Base-by-base conservation (phyloP, 331 rosid species). In the Dryas integrifolia region DNA sequence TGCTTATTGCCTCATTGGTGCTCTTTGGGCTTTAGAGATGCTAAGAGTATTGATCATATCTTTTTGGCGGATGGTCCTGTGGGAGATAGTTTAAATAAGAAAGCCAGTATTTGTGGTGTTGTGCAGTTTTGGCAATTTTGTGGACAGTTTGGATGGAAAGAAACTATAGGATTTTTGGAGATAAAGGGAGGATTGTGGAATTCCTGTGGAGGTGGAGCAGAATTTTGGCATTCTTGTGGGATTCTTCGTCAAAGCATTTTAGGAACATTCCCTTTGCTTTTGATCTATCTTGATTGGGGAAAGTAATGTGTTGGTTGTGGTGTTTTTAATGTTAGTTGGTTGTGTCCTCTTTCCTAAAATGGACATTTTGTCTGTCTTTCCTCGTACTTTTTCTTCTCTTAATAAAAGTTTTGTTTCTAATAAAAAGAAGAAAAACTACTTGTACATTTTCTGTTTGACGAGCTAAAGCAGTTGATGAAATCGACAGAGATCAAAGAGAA, bases 131-230 rank as follows among this genome's bases (percentile, higher is more conserved):
- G 65, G 65, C 8, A 58, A 58, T 30, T 14, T 58, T 35, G 65
- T 35, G 16, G 10, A 58, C 65, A 11, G 45, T 3, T 59, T 59
- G 65, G 65, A 38, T 59, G 65, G n/a, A 59, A 59, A 38, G 65
- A 59, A 59, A 35, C 65, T 5, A 6, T 38, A 59, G 65, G 9
- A 7, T 35, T 15, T 26, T 57, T 55, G 9, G 4, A 52, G n/a
- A 52, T 52, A 6, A 52, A 21, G 6, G 26, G 6, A 21, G n/a
- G 58, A 21, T 52, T n/a, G 3, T n/a, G 7, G 18, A n/a, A 21
- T n/a, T 14, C 58, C 58, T n/a, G 3, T n/a, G 48, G 48, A 44
- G 48, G 48, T 3, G 48, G 48, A 44, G 48, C 48, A 44, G 7
- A 44, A 4, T 4, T 44, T 44, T 44, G 48, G 48, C 48, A 44